These are phyloP conservation scores for Drechslerella dactyloides DNA, from an alignment of 2,329 filamentous ascomycete species.

Conservation along the genomic window DNA sequence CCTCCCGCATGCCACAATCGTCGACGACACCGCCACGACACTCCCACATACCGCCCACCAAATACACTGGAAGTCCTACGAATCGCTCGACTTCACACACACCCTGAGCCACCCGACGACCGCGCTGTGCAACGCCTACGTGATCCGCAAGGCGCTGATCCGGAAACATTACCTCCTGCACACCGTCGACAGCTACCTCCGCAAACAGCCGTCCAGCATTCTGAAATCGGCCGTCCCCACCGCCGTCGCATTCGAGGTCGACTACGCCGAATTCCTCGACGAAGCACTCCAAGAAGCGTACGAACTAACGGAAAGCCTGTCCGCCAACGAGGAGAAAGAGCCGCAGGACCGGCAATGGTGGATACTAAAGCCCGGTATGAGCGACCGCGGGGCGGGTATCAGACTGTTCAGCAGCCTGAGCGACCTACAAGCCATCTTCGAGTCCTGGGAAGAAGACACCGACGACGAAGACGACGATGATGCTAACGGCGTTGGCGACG, in stretches of 20 bases:
- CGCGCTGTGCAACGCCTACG: slow-evolving; percentile 82
- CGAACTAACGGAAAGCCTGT: slow-evolving; percentile 80
- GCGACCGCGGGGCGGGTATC: slow-evolving; percentile 92
- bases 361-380: slow-evolving; percentile 98
- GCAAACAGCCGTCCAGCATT: slow-evolving; percentile 77
- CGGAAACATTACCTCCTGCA: slow-evolving; percentile 90
- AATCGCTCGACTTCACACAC: slow-evolving; percentile 82
- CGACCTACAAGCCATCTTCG: slow-evolving; percentile 84
- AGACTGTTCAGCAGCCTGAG: slow-evolving; percentile 83
- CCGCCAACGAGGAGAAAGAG: slow-evolving; percentile 66
- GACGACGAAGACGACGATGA: slow-evolving; percentile 72
- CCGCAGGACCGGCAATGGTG: slow-evolving; percentile 76
- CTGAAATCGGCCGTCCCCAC: slow-evolving; percentile 75
- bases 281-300: slow-evolving; percentile 90
- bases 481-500: slow-evolving; percentile 53
- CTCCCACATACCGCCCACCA: slow-evolving; percentile 60
- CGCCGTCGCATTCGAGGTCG: slow-evolving; percentile 86
- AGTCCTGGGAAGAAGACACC: slow-evolving; percentile 79
- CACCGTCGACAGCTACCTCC: slow-evolving; percentile 82
- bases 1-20: slow-evolving; percentile 59
- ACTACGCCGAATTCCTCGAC: slow-evolving; percentile 95
- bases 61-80: slow-evolving; percentile 85
- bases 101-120: slow-evolving; percentile 68
- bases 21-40: slow-evolving; percentile 50
- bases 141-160: slow-evolving; percentile 94